Evolutionary conservation across 345 rosid species (phyloP).

Genomic region (Syzygium oleosum): DNA sequence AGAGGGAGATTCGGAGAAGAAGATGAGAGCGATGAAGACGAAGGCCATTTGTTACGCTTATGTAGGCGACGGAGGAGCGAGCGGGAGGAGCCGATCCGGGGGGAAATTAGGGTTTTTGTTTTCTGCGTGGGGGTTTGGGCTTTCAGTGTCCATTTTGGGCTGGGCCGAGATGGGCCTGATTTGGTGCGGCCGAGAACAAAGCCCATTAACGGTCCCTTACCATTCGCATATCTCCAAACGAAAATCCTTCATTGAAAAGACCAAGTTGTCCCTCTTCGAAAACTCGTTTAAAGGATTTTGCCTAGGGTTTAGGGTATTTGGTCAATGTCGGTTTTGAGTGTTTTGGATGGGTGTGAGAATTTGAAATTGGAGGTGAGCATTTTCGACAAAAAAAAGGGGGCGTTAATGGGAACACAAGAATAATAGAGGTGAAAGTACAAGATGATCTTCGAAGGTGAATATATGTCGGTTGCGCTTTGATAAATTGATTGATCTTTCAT

Average conservation of each 20-base stretch:
- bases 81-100: neutral
- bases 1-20: neutral
- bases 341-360: neutral
- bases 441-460: neutral
- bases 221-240: too few species aligned
- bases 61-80: neutral
- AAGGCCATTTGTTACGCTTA: neutral
- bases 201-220: neutral
- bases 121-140: neutral
- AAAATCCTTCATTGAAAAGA: neutral
- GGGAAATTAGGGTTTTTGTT: neutral
- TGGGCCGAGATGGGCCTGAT: neutral
- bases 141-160: neutral
- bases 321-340: too few species aligned
- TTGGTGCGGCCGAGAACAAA: neutral
- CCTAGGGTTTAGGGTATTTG: too few species aligned
- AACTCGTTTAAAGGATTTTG: neutral
- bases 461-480: too few species aligned
- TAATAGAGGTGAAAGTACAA: neutral
- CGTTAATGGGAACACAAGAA: neutral
- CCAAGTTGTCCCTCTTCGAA: neutral
- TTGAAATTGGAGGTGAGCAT: neutral
- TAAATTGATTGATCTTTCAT: too few species aligned
- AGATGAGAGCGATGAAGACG: neutral
- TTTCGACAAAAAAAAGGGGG: accelerated